These are phyloP conservation scores for Lodderomyces metapsilosis DNA, from an alignment of 1,139 yeast species.

Conservation along the genomic window DNA sequence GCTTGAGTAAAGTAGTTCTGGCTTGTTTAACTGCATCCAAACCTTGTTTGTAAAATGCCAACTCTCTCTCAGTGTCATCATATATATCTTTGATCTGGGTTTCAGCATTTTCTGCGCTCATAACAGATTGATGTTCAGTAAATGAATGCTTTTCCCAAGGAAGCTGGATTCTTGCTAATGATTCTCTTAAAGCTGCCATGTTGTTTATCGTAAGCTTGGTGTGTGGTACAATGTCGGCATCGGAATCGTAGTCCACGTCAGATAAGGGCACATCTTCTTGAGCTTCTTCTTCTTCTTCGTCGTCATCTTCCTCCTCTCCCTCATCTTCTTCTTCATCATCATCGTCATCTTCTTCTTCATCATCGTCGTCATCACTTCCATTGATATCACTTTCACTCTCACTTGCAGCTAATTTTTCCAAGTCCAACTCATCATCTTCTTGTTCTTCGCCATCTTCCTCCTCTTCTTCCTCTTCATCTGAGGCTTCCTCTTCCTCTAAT, in stretches of 20 bases:
- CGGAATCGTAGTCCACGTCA: conserved; percentile 79
- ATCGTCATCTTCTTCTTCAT: conserved; percentile 34
- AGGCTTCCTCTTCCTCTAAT: conserved; percentile 23
- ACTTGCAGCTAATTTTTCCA: conserved; percentile 58
- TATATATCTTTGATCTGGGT: conserved; percentile 79
- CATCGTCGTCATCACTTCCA: conserved; percentile 24
- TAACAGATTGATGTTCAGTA: conserved; percentile 78
- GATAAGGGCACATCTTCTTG: conserved; percentile 73
- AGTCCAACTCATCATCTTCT: conserved; percentile 37
- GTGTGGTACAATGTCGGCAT: conserved; percentile 86
- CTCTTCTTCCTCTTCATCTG: conserved; percentile 19
- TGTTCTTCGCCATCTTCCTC: conserved; percentile 26
- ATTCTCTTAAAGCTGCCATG: conserved; percentile 64
- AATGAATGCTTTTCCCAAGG: conserved; percentile 75
- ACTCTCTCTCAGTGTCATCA: conserved; percentile 83
- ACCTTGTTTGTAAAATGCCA: conserved; percentile 85
- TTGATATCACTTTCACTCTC: conserved; percentile 36
- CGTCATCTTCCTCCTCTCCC: conserved; percentile 45
- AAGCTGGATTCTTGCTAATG: conserved; percentile 63
- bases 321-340: conserved; percentile 43
- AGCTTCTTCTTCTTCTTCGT: conserved; percentile 40
- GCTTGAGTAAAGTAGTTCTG: conserved; percentile 59
- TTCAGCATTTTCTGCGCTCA: conserved; percentile 60
- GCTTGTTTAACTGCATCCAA: conserved; percentile 79
- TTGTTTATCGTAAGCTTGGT: conserved; percentile 83